A percentile compares a stretch with the other conserved stretches of the same genome.
phyloP scores from a whole-genome alignment of 306 rosid species.

The Casuarina glauca region DNA sequence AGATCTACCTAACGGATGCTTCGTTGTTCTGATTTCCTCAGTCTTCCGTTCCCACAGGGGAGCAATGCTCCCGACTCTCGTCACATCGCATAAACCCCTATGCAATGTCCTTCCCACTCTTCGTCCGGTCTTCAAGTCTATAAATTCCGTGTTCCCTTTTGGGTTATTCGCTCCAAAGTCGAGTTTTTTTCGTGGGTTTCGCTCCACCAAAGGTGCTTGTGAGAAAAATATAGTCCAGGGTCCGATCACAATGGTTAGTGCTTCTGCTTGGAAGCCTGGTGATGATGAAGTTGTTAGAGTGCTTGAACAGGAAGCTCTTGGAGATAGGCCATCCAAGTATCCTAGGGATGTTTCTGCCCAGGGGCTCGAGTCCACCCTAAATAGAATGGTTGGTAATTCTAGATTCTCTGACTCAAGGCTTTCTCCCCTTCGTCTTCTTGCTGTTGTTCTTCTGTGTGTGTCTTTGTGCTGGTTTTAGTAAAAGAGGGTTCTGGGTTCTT shows the following conservation, averaged over 20 bases:
- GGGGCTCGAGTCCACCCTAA: constrained; percentile 53
- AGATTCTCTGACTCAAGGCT: background rate
- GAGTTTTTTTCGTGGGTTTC: constrained; percentile 24
- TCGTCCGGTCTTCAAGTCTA: constrained; percentile 23
- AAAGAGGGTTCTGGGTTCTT: background rate
- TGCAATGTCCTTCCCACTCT: constrained; percentile 1
- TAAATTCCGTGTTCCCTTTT: constrained; percentile 29
- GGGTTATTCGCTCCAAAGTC: constrained; percentile 38
- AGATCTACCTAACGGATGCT: no score
- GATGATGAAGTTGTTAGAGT: constrained; percentile 43
- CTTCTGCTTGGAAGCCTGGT: constrained; percentile 36
- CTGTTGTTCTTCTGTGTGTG: background rate
- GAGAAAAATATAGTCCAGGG: constrained; percentile 23
- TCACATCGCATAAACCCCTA: constrained; percentile 26
- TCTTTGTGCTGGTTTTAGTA: background rate
- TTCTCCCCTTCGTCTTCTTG: background rate
- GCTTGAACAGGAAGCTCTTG: constrained; percentile 57
- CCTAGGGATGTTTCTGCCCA: constrained; percentile 19
- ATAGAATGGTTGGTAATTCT: constrained; percentile 58
- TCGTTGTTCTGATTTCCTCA: background rate
- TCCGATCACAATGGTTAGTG: constrained; percentile 34
- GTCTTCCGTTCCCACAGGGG: background rate
- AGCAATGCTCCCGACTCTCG: constrained; percentile 36
- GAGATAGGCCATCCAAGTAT: constrained; percentile 39
- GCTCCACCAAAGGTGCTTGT: constrained; percentile 21